Base-by-base conservation (phyloP, 768 basidiomycete species). In the Pulveroboletus sp. region DNA sequence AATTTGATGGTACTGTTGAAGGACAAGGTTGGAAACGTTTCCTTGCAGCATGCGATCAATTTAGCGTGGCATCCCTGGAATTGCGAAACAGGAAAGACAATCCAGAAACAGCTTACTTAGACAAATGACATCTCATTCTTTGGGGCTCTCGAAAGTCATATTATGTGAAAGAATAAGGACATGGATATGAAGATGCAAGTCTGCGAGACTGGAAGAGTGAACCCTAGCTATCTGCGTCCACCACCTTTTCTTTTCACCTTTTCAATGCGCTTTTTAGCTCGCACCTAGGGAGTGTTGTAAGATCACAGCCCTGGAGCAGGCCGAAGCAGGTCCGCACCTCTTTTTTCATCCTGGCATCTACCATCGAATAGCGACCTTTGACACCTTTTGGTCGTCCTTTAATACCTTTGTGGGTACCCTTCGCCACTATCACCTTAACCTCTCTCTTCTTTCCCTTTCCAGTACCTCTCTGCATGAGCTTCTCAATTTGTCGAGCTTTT, bases 321-420 rank as follows among this genome's bases (percentile, higher is more conserved):
- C 6, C 1, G 18, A 1, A 15, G 21, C 8, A 5, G 8, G 15
- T 21, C 27, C 39, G 32, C 38, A 88, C 89, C 80, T 93, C 90
- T 79, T 94, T 96, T 69, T 79, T 89, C 87, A 93, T 93, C 57
- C 94, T 76, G 5, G 91, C 73, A 69, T 96, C 94, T 1, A 95
- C 92, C 91, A 96, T 96, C 35, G 84, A 74, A 69, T 96, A 98
- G 42, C 89, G 80, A 30, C 95, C 96, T 71, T 96, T 97, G 51
- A 97, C 85, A 54, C 96, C 96, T 66, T 87, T 95, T 26, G 96
- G 95, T 45, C 96, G 72, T 14, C 95, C 96, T 71, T 93, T 88
- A 50, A 95, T 64, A 40, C 93, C 96, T 60, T 81, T 91, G 66
- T 94, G 87, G 6, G 79, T 76, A 41, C 95, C 96, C 64, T 87